Evolutionary conservation across 257 asterid species (phyloP).

Genomic region (Solanum chmielewskii): DNA sequence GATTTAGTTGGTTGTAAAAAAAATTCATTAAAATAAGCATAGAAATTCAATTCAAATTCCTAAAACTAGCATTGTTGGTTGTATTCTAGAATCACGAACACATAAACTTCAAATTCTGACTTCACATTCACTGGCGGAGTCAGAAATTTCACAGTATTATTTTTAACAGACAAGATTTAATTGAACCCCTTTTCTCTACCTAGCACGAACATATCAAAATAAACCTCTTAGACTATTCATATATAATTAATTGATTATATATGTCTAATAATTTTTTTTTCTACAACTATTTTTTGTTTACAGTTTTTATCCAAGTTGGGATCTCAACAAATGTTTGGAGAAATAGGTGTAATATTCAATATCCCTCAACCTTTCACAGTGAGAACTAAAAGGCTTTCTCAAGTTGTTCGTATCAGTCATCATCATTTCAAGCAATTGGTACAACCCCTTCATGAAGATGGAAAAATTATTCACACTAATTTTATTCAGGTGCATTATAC

Average conservation of each 20-base stretch:
- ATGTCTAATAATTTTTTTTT: neutral
- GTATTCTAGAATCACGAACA: neutral
- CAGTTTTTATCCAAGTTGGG: conserved; percentile 59
- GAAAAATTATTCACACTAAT: conserved; percentile 51
- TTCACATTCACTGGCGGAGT: accelerated
- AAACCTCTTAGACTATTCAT: neutral
- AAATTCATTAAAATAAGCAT: neutral
- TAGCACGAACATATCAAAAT: neutral
- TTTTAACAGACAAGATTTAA: neutral
- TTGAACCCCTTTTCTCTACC: neutral
- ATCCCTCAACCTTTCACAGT: conserved; percentile 95
- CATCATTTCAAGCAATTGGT: conserved; percentile 84
- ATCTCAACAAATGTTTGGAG: conserved; percentile 73
- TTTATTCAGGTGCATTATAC: conserved; percentile 54
- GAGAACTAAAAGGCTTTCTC: conserved; percentile 87
- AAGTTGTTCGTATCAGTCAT: conserved; percentile 84
- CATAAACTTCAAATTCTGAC: neutral
- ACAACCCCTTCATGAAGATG: conserved; percentile 56
- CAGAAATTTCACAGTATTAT: too few species aligned
- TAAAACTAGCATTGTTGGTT: neutral
- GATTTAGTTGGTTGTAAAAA: too few species aligned
- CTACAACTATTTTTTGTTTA: neutral
- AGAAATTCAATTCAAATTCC: neutral
- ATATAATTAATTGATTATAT: neutral
- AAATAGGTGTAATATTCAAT: conserved; percentile 77